Evolutionary conservation across 148 eudicot genomes (phyloP).

Genomic region (Nyssa sinensis): DNA sequence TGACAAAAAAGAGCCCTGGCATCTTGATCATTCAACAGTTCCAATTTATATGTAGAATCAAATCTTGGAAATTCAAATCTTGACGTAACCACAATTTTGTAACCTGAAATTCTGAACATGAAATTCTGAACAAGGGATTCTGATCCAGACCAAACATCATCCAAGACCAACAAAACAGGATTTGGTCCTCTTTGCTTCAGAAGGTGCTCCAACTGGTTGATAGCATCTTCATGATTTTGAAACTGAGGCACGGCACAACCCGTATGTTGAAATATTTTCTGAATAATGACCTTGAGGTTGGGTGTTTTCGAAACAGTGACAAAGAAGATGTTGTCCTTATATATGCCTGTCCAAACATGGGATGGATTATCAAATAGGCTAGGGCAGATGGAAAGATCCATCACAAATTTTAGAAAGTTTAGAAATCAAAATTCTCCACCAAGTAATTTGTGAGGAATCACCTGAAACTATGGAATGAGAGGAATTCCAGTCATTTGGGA

Average conservation of each 20-base stretch:
- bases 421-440: not conserved
- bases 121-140: conserved; percentile 21
- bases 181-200: conserved; percentile 13
- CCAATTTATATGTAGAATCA: conserved; percentile 18
- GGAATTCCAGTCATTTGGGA: not conserved
- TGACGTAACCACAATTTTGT: conserved; percentile 36
- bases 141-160: conserved; percentile 36
- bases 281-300: conserved; percentile 18
- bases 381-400: not conserved
- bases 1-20: conserved; percentile 28
- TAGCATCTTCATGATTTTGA: conserved; percentile 33
- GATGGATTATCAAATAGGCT: too few relatives aligned
- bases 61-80: conserved; percentile 26
- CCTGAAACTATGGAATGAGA: too few relatives aligned
- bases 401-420: not conserved
- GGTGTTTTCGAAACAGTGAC: conserved; percentile 27
- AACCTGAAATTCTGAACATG: conserved; percentile 13
- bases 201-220: conserved; percentile 23
- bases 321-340: conserved; percentile 32
- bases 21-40: conserved; percentile 22
- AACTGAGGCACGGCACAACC: conserved; percentile 5
- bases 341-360: conserved; percentile 18
- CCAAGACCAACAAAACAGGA: conserved; percentile 34
- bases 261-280: conserved; percentile 16
- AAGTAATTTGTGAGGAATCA: not conserved